These are phyloP conservation scores for Anisodus acutangulus DNA, from an alignment of 257 asterid species.

Conservation along the genomic window DNA sequence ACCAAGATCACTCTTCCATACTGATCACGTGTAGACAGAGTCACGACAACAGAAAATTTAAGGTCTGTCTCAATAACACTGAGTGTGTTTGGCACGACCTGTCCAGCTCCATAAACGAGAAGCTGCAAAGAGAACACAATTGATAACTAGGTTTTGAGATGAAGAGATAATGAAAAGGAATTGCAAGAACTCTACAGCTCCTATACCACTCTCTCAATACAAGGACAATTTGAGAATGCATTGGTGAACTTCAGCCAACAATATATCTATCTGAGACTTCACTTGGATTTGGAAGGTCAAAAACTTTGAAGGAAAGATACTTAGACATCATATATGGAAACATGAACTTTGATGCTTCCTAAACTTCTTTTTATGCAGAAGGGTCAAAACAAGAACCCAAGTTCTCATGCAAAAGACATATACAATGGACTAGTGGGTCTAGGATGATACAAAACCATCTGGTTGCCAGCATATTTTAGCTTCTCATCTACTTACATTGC, in stretches of 20 bases:
- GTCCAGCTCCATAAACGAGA: conserved; percentile 85
- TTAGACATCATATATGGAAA: not conserved
- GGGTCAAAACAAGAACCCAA: not conserved
- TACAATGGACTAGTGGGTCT: not conserved
- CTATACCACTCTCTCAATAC: conserved; percentile 18
- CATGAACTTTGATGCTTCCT: not conserved
- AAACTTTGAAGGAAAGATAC: not conserved
- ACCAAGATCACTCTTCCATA: conserved; percentile 69
- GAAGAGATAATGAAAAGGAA: conserved; percentile 14
- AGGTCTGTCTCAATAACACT: conserved; percentile 56
- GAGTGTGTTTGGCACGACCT: conserved; percentile 67
- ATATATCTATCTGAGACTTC: conserved; percentile 14
- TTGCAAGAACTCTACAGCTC: not conserved
- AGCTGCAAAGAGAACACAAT: conserved; percentile 55
- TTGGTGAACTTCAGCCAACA: not conserved
- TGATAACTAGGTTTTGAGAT: conserved; percentile 26
- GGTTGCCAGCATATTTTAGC: conserved; percentile 36
- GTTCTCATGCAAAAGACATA: not conserved
- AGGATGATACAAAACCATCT: not conserved
- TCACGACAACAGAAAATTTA: conserved; percentile 63
- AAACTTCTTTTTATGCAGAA: not conserved
- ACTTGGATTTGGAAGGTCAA: conserved; percentile 3
- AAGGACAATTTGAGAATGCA: not conserved
- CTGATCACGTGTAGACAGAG: conserved; percentile 58
- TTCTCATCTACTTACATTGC: conserved; percentile 79